Conservation (phyloP, 495 filamentous ascomycete genomes). For the Amniculicola lignicola region DNA sequence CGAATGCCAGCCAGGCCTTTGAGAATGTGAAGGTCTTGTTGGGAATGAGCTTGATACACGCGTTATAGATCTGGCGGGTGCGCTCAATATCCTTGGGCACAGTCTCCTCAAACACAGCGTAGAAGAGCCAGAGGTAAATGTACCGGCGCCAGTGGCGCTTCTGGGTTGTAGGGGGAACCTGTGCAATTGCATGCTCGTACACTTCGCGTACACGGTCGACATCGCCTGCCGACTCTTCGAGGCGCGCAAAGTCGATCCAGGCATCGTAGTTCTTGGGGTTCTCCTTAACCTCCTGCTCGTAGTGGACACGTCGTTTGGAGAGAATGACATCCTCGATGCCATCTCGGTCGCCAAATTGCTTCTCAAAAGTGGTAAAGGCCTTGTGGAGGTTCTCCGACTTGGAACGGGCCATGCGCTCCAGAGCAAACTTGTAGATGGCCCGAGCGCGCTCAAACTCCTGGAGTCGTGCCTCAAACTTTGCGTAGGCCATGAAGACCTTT, state of each 20-base stretch:
- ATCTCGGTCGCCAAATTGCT: slow-evolving; percentile 91
- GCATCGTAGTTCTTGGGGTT: slow-evolving; percentile 92
- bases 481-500: slow-evolving; percentile 88
- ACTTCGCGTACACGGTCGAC: slow-evolving; percentile 80
- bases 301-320: slow-evolving; percentile 89
- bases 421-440: slow-evolving; percentile 93
- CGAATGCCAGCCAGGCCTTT: slow-evolving; percentile 91
- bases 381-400: slow-evolving; percentile 84
- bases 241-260: slow-evolving; percentile 91
- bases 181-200: slow-evolving; percentile 94
- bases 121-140: slow-evolving; percentile 97
- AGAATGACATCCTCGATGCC: slow-evolving; percentile 94
- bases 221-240: slow-evolving; percentile 82
- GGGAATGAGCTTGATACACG: slow-evolving; percentile 81
- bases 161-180: slow-evolving; percentile 91
- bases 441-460: slow-evolving; percentile 95
- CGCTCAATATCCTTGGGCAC: slow-evolving; percentile 74
- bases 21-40: slow-evolving; percentile 98
- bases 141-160: slow-evolving; percentile 97
- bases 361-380: slow-evolving; percentile 94
- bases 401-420: slow-evolving; percentile 85
- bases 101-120: slow-evolving; percentile 91
- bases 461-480: slow-evolving; percentile 85
- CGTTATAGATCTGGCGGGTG: slow-evolving; percentile 84
- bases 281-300: slow-evolving; percentile 89